These are phyloP conservation scores for Monilinia aucupariae DNA, from an alignment of 2,329 filamentous ascomycete genomes.

Conservation along the genomic window DNA sequence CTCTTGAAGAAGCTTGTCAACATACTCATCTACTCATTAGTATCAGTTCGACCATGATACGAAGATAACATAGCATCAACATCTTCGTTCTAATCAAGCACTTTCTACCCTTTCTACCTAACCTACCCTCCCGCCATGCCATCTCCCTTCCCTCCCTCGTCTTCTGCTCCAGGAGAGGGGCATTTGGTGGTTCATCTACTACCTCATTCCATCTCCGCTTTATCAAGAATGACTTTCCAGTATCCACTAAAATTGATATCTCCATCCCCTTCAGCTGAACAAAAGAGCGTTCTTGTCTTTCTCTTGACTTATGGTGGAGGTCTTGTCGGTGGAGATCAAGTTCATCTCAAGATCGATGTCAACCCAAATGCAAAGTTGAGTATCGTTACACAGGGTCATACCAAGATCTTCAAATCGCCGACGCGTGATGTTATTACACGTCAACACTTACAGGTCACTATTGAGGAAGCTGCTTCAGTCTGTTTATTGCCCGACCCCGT, in stretches of 20 bases:
- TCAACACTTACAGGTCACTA: slow-evolving; percentile 49
- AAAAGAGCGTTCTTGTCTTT: slow-evolving; percentile 73
- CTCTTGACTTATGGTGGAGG: slow-evolving; percentile 92
- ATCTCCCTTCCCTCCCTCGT: slow-evolving; percentile 51
- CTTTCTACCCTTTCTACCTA: not conserved
- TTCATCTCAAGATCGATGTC: slow-evolving; percentile 66
- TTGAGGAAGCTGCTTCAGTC: slow-evolving; percentile 49
- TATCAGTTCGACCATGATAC: not conserved
- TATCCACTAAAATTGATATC: slow-evolving; percentile 94
- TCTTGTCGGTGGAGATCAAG: slow-evolving; percentile 78
- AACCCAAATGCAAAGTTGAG: slow-evolving; percentile 60
- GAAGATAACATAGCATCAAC: not conserved
- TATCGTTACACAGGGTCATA: slow-evolving; percentile 71
- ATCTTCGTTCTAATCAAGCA: not conserved
- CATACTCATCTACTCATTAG: too few relatives aligned
- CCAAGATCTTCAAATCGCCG: slow-evolving; percentile 87
- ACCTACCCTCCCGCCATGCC: slow-evolving; percentile 19
- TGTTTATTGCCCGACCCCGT: slow-evolving; percentile 83
- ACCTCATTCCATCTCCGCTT: slow-evolving; percentile 64
- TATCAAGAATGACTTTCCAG: slow-evolving; percentile 76
- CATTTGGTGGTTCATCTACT: slow-evolving; percentile 67
- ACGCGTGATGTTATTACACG: slow-evolving; percentile 50
- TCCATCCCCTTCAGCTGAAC: slow-evolving; percentile 59
- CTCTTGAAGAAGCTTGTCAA: not conserved
- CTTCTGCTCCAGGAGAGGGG: slow-evolving; percentile 72